Percentiles rank a stretch among this genome's conserved stretches.
Evolutionary conservation across 352 stramenopile genomes (phyloP).

Genomic region (Globisporangium ultimum): DNA sequence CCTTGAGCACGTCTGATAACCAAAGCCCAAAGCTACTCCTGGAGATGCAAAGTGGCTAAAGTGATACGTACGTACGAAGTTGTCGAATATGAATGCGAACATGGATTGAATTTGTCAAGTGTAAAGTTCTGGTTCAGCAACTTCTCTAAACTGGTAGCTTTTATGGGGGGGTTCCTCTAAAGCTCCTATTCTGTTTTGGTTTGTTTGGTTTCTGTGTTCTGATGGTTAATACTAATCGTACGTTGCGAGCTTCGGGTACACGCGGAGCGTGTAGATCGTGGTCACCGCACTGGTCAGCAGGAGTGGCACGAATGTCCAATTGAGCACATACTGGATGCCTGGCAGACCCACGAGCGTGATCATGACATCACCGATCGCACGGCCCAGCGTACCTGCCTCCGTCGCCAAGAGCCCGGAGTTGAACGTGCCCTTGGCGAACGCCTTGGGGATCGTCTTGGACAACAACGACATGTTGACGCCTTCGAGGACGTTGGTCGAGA

Average conservation of each 20-base stretch:
- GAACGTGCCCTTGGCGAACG: constrained; percentile 91
- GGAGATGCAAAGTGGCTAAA: too few species aligned
- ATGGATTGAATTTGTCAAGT: too few species aligned
- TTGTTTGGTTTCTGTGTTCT: background rate
- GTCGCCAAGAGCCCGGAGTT: constrained; percentile 95
- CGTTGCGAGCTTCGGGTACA: constrained; percentile 67
- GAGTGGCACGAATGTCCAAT: constrained; percentile 77
- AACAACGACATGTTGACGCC: constrained; percentile 92
- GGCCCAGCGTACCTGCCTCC: constrained; percentile 88
- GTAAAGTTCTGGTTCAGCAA: too few species aligned
- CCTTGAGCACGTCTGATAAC: constrained; percentile 70
- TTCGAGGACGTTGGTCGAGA: constrained; percentile 92
- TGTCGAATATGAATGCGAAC: too few species aligned
- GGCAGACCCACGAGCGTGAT: constrained; percentile 83
- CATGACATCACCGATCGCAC: constrained; percentile 80
- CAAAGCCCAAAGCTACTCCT: too few species aligned
- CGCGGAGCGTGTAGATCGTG: constrained; percentile 65
- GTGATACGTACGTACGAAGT: too few species aligned
- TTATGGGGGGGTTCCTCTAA: background rate
- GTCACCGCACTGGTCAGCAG: constrained; percentile 50
- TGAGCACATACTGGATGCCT: constrained; percentile 82
- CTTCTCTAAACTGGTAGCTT: too few species aligned
- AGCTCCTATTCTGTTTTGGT: background rate
- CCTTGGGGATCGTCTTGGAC: constrained; percentile 92
- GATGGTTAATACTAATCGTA: constrained; percentile 29